Percentiles rank a stretch among this genome's conserved stretches.
Conservation (phyloP, 257 asterid species). For the Nicotiana paniculata region DNA sequence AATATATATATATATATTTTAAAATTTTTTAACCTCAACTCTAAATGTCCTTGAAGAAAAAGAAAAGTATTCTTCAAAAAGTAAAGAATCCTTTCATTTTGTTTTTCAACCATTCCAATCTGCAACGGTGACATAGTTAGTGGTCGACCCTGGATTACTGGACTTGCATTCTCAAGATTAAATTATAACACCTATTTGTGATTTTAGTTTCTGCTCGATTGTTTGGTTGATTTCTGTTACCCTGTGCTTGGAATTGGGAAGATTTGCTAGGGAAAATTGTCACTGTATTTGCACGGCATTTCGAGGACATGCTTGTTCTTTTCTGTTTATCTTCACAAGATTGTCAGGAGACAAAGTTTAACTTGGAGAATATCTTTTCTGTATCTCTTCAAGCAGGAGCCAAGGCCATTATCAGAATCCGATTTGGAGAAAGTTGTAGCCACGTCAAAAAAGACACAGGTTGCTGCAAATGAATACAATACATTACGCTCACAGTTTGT, state of each 20-base stretch:
- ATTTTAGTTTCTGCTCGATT: background rate
- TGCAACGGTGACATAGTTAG: background rate
- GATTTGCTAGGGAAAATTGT: background rate
- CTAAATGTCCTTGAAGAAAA: background rate
- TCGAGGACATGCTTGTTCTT: background rate
- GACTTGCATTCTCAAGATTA: background rate
- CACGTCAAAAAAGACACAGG: constrained; percentile 50
- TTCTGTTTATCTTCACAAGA: background rate
- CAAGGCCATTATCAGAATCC: constrained; percentile 53
- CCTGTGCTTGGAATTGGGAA: background rate
- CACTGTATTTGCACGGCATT: background rate
- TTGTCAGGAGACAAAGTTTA: background rate
- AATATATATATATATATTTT: no score
- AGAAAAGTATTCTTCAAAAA: background rate
- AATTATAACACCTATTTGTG: background rate
- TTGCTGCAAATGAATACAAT: constrained; percentile 67
- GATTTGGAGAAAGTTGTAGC: constrained; percentile 68
- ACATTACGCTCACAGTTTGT: constrained; percentile 36
- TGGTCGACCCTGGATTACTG: background rate
- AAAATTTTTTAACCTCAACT: background rate
- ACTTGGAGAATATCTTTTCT: background rate
- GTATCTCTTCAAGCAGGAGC: constrained; percentile 24
- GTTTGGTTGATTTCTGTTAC: background rate
- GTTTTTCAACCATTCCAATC: background rate
- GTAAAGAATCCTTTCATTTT: background rate